Conservation (phyloP, 2,329 filamentous ascomycete genomes). For the Didymella keratinophila region DNA sequence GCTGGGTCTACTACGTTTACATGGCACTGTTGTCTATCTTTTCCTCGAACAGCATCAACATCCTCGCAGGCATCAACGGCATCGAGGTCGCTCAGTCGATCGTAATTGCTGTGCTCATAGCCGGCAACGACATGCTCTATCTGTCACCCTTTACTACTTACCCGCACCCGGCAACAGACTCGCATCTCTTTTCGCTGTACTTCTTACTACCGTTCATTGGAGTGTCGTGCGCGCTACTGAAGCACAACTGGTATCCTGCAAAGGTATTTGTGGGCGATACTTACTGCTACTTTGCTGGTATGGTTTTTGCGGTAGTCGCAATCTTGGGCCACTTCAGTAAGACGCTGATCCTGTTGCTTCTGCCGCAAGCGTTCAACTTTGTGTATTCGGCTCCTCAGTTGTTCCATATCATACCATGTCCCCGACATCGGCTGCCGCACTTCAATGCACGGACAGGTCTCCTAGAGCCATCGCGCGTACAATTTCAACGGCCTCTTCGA, state of each 20-base stretch:
- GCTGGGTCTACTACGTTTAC: conserved; percentile 83
- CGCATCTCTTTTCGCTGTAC: conserved; percentile 94
- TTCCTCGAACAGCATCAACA: conserved; percentile 98
- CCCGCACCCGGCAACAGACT: conserved; percentile 92
- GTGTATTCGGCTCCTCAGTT: conserved; percentile 91
- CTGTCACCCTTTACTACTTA: conserved; percentile 75
- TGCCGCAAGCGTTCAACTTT: conserved; percentile 97
- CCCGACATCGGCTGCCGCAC: conserved; percentile 86
- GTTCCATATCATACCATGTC: conserved; percentile 88
- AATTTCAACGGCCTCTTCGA: conserved; percentile 74
- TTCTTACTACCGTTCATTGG: conserved; percentile 93
- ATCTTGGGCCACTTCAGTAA: conserved; percentile 99
- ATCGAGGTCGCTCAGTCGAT: conserved; percentile 96
- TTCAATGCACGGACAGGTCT: conserved; percentile 87
- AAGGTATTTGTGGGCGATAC: conserved; percentile 97
- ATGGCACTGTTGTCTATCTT: conserved; percentile 98
- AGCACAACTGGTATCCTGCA: conserved; percentile 95
- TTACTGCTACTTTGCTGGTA: conserved; percentile 99
- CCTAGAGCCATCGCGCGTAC: conserved; percentile 84
- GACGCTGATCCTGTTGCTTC: conserved; percentile 86
- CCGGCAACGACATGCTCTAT: conserved; percentile 88
- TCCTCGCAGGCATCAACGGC: conserved; percentile 98
- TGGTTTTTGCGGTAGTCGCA: conserved; percentile 97
- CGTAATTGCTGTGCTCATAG: conserved; percentile 83
- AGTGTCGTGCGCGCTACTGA: conserved; percentile 84